Evolutionary conservation across 2,329 filamentous ascomycete genomes (phyloP).

Genomic region (Penicillium frequentans): DNA sequence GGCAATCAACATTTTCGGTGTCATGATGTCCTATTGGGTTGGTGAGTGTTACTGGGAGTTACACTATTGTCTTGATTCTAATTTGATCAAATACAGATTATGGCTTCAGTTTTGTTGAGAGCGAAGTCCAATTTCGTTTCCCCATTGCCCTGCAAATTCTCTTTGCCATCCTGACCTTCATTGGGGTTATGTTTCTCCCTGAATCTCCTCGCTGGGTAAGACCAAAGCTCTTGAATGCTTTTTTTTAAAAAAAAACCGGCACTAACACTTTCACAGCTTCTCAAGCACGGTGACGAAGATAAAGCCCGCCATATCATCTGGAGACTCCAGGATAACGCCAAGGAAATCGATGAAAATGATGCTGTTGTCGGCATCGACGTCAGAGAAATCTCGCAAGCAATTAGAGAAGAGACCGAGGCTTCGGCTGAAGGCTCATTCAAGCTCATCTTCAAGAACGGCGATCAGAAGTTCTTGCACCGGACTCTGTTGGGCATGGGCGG

Average conservation of each 20-base stretch:
- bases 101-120: slow-evolving; percentile 28
- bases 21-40: slow-evolving; percentile 37
- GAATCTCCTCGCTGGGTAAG: slow-evolving; percentile 45
- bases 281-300: slow-evolving; percentile 34
- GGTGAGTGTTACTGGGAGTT: slow-evolving; percentile 15
- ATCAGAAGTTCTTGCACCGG: slow-evolving; percentile 24
- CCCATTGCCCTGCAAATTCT: slow-evolving; percentile 36
- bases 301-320: slow-evolving; percentile 38
- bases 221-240: not conserved
- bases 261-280: slow-evolving; percentile 23
- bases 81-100: slow-evolving; percentile 14
- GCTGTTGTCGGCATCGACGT: slow-evolving; percentile 26
- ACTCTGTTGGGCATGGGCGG: slow-evolving; percentile 31
- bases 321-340: slow-evolving; percentile 32
- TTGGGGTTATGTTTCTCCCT: slow-evolving; percentile 38
- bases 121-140: slow-evolving; percentile 32
- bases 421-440: slow-evolving; percentile 23
- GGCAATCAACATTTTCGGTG: slow-evolving; percentile 31
- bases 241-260: too few relatives aligned
- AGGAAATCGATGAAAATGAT: slow-evolving; percentile 23
- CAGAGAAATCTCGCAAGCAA: slow-evolving; percentile 22
- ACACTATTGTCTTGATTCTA: not conserved
- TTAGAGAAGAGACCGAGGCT: slow-evolving; percentile 24
- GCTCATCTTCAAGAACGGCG: slow-evolving; percentile 25
- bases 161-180: slow-evolving; percentile 29